Percentiles rank a stretch among this genome's conserved stretches.
Evolutionary conservation across 2,329 filamentous ascomycete genomes (phyloP).

Genomic region (Endocalyx cinctus): DNA sequence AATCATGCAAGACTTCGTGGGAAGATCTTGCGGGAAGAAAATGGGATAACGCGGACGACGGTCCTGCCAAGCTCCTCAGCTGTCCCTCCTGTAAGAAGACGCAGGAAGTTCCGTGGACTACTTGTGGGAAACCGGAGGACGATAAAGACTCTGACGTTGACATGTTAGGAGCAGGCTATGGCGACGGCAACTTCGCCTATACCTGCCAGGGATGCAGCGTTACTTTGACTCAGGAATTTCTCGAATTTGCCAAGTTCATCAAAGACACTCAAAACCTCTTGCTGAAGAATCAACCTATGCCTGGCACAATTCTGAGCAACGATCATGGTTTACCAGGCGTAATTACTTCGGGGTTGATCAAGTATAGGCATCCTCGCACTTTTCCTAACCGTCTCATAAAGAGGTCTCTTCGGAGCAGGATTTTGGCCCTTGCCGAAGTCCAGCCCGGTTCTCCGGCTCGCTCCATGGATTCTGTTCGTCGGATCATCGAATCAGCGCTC

Average conservation of each 20-base stretch:
- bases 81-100: conserved; percentile 51
- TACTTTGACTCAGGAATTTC: conserved; percentile 49
- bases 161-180: conserved; percentile 52
- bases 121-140: conserved; percentile 34
- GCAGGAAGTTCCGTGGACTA: conserved; percentile 57
- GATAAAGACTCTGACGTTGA: conserved; percentile 29
- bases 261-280: conserved; percentile 49
- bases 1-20: conserved; percentile 43
- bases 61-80: conserved; percentile 38
- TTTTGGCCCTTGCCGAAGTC: too few relatives aligned
- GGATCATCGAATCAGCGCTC: conserved; percentile 44
- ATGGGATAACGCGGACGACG: conserved; percentile 59
- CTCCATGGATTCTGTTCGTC: conserved; percentile 49
- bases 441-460: too few relatives aligned
- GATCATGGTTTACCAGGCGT: conserved; percentile 44
- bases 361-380: conserved; percentile 28
- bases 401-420: conserved; percentile 36
- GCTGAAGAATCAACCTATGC: conserved; percentile 49
- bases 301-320: conserved; percentile 60
- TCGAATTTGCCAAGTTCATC: conserved; percentile 60
- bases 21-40: conserved; percentile 38
- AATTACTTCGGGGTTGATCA: conserved; percentile 13
- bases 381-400: conserved; percentile 59
- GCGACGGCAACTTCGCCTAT: conserved; percentile 49
- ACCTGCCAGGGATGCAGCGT: conserved; percentile 48